These are phyloP conservation scores for Ganoderma resinaceum DNA, from an alignment of 1,284 basidiomycete genomes.

Conservation along the genomic window DNA sequence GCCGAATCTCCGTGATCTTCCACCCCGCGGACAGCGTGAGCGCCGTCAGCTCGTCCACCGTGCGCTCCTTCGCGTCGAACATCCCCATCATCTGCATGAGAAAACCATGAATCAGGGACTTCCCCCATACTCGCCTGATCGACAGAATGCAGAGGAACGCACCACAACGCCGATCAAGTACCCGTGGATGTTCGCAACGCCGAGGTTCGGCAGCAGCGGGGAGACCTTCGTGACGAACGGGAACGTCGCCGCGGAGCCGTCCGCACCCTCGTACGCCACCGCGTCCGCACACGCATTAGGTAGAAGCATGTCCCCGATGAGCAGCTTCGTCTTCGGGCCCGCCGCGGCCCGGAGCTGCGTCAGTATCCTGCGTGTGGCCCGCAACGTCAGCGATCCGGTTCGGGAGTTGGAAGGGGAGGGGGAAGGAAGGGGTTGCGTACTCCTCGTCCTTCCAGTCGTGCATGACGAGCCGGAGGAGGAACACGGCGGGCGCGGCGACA, in stretches of 20 bases:
- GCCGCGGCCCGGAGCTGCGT: slow-evolving; percentile 36
- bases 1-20: slow-evolving; percentile 61
- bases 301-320: slow-evolving; percentile 70
- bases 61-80: slow-evolving; percentile 52
- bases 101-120: too few relatives aligned
- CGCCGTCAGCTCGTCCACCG: slow-evolving; percentile 62
- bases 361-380: slow-evolving; percentile 34
- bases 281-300: slow-evolving; percentile 58
- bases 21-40: slow-evolving; percentile 66
- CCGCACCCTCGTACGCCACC: not conserved
- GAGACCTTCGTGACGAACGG: slow-evolving; percentile 42
- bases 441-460: slow-evolving; percentile 74
- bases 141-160: not conserved
- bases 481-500: slow-evolving; percentile 48
- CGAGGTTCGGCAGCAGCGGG: slow-evolving; percentile 68
- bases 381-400: not conserved
- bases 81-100: slow-evolving; percentile 21
- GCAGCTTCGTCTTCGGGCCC: slow-evolving; percentile 53
- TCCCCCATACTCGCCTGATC: not conserved
- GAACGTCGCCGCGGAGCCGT: not conserved
- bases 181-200: slow-evolving; percentile 66
- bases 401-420: too few relatives aligned
- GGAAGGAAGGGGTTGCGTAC: too few relatives aligned
- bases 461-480: slow-evolving; percentile 68
- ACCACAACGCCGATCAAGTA: slow-evolving; percentile 76